Evolutionary conservation across 192 early-diverging fungal species (phyloP).

Genomic region (Fimicolochytrium jonesii): DNA sequence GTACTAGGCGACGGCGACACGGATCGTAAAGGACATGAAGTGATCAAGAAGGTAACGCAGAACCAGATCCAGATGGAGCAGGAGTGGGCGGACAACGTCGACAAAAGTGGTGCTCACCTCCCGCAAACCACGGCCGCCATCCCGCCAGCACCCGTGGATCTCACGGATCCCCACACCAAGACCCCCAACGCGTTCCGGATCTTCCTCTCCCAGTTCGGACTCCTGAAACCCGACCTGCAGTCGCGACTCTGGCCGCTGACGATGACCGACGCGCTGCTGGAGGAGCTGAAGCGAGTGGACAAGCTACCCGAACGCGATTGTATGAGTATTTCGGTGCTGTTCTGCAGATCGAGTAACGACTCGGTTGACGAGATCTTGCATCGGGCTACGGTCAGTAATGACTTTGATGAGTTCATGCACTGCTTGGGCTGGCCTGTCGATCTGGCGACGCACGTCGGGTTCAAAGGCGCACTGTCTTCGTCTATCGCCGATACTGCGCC

Average conservation of each 20-base stretch:
- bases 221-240: conserved; percentile 51
- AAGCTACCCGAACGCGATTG: conserved; percentile 68
- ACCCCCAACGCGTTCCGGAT: conserved; percentile 55
- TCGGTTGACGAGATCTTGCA: conserved; percentile 50
- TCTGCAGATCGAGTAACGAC: conserved; percentile 51
- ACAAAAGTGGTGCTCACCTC: not conserved
- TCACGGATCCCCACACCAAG: conserved; percentile 15
- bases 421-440: conserved; percentile 69
- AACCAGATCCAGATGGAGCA: conserved; percentile 10
- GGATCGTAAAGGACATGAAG: conserved; percentile 6
- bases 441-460: conserved; percentile 60
- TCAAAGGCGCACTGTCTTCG: conserved; percentile 49
- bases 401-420: conserved; percentile 67
- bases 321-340: conserved; percentile 61
- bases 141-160: conserved; percentile 30
- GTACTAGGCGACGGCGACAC: too few species aligned
- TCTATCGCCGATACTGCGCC: conserved; percentile 44
- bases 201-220: conserved; percentile 64
- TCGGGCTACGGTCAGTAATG: conserved; percentile 39
- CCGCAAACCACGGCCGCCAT: not conserved
- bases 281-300: conserved; percentile 63
- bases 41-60: conserved; percentile 9
- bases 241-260: conserved; percentile 57
- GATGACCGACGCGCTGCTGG: conserved; percentile 58
- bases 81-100: conserved; percentile 1